Evolutionary conservation across 441 rosid species (phyloP), one percentile per base, ranked within the genome.

Genomic region (Brassica hybrid): DNA sequence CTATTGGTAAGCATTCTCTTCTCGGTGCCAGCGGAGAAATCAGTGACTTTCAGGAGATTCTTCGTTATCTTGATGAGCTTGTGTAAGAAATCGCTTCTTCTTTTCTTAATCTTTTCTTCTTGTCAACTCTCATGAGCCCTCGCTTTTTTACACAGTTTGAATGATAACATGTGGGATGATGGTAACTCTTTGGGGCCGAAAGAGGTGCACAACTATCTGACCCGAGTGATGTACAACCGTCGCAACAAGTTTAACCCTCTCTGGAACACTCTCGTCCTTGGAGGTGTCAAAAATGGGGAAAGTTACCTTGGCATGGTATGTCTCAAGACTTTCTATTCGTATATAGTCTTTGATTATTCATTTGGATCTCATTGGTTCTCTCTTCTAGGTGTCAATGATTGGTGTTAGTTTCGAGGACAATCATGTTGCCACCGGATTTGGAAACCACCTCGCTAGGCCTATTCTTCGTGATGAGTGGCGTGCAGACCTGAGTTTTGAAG

Each of bases 151-250:
- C 83, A 77, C 91, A 96, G 98, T 85, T 81, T 96, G 71, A 78
- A 96, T 76, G 99, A 96, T 88, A 91, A 91, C 70, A 94, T 96
- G 99, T 94, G 99, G 99, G 99, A 96, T 86, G 99, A 96, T 79
- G 97, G 97, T n/a, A 94, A 96, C 83, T 94, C 99, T 36, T 80
- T 94, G 86, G 99, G 98, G 66, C 99, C 99, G 8, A 96, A 96
- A 81, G 98, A 96, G 90, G 88, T 96, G 81, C 99, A 92, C 86
- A 96, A 82, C 87, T 96, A 94, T 78, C 84, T 96, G 83, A 96
- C 97, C 3, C 86, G 97, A 52, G 89, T 96, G 67, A 94, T 96
- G 99, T 96, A 96, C 54, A 94, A 92, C 81, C 89, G 99, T 76
- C 93, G 97, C 67, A 96, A 94, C 87, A 96, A 96, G 84, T 94